These are phyloP conservation scores for Starmera pachycereana DNA, from an alignment of 805 yeast species.

Conservation along the genomic window DNA sequence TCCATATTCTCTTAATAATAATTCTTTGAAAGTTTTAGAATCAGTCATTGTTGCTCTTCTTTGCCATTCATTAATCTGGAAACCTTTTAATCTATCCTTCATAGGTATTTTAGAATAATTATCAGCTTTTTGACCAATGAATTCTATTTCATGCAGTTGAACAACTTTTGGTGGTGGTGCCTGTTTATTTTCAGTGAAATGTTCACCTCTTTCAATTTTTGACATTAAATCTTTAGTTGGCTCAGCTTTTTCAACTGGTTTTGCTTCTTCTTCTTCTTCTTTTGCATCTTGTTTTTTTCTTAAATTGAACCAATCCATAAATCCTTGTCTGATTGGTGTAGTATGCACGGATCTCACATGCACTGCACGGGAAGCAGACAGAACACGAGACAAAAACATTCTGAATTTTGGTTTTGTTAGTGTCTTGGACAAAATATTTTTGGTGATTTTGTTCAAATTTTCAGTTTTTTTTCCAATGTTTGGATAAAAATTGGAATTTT, in stretches of 20 bases:
- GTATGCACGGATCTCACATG: slow-evolving; percentile 17
- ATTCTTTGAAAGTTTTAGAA: slow-evolving; percentile 17
- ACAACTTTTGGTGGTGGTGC: slow-evolving; percentile 1
- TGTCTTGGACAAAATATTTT: background rate
- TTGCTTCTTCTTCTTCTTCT: slow-evolving; percentile 4
- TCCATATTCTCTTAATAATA: slow-evolving; percentile 12
- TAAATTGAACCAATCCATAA: slow-evolving; percentile 30
- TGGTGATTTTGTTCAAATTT: background rate
- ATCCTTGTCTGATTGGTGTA: slow-evolving; percentile 16
- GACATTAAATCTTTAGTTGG: slow-evolving; percentile 22
- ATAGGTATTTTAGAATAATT: slow-evolving; percentile 5
- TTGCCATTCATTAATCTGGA: slow-evolving; percentile 27
- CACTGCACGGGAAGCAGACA: background rate
- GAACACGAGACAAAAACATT: slow-evolving; percentile 4
- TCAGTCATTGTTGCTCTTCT: slow-evolving; percentile 14
- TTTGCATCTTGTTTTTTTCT: slow-evolving; percentile 18
- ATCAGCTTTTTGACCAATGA: slow-evolving; percentile 14
- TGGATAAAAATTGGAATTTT: background rate
- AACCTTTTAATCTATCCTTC: slow-evolving; percentile 12
- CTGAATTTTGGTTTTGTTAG: background rate
- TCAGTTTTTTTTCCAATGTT: background rate
- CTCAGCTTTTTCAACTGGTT: slow-evolving; percentile 8
- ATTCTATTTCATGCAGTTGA: slow-evolving; percentile 15
- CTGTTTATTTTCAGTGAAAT: slow-evolving; percentile 2
- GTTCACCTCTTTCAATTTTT: slow-evolving; percentile 25